A percentile compares a stretch with the other conserved stretches of the same genome.
Conservation (phyloP, 305 asterid species). For the Plantago rigida region DNA sequence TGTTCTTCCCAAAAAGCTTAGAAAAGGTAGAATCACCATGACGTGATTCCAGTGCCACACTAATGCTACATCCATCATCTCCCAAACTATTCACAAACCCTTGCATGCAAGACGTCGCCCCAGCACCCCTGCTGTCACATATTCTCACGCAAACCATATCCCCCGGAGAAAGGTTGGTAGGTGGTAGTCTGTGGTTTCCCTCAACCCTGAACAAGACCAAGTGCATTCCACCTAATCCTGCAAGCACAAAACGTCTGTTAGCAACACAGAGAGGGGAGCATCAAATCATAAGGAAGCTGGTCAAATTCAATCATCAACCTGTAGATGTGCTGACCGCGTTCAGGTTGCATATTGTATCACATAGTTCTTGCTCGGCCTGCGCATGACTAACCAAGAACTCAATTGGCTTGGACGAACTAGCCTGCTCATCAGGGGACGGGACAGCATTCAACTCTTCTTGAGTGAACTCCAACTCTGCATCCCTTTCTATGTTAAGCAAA, state of each 20-base stretch:
- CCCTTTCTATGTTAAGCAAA: slow-evolving; percentile 78
- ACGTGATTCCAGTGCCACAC: slow-evolving; percentile 87
- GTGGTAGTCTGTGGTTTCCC: slow-evolving; percentile 86
- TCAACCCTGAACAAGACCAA: slow-evolving; percentile 78
- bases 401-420: slow-evolving; percentile 51
- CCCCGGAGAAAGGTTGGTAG: slow-evolving; percentile 90
- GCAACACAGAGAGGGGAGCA: neutral
- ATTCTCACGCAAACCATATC: slow-evolving; percentile 93
- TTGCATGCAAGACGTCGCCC: slow-evolving; percentile 82
- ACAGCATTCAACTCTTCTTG: slow-evolving; percentile 90
- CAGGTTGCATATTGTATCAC: slow-evolving; percentile 91
- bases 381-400: slow-evolving; percentile 92
- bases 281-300: neutral
- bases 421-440: slow-evolving; percentile 60
- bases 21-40: slow-evolving; percentile 90
- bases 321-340: slow-evolving; percentile 80
- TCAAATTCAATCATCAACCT: slow-evolving; percentile 33
- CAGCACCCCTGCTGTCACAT: slow-evolving; percentile 88
- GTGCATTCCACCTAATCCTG: slow-evolving; percentile 98
- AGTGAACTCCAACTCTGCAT: slow-evolving; percentile 79
- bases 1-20: slow-evolving; percentile 75
- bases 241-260: slow-evolving; percentile 18
- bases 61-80: slow-evolving; percentile 86
- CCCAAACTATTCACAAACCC: slow-evolving; percentile 87
- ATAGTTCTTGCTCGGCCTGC: slow-evolving; percentile 85